Base-by-base conservation (phyloP, 2,329 filamentous ascomycete species). In the Aureobasidium leucospermi region DNA sequence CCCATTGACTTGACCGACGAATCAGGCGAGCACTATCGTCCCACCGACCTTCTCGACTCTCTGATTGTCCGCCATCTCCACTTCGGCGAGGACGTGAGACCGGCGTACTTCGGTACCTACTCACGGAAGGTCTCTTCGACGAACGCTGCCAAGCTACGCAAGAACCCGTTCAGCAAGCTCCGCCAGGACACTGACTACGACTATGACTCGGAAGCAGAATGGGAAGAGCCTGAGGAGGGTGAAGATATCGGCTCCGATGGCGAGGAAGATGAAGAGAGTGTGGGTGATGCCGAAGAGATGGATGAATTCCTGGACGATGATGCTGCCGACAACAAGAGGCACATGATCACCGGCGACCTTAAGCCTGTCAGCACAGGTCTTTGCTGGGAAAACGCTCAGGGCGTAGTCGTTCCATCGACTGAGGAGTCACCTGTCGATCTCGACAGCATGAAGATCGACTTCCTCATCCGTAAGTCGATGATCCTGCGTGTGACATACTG, bases 301-400 rank as follows among this genome's bases (percentile, higher is more conserved):
- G 89, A 90, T 4, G 92, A 85, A 16, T 96, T 96, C 68, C 78
- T 96, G 1, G 90, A 95, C 66, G 89, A 89, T 6, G 89, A 95
- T 29, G 70, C 71, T 58, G 64, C 63, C 75, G 69, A 77, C 74
- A 64, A 78, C 71, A 81, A 82, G 77, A 76, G 82, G 70, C 73
- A 86, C 74, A 72, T 81, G 6, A 76, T 82, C 67, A 82, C 77
- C 34, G 84, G 85, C 32, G 85, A 89, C 64, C 79, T 95, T 67
- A 84, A 92, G 68, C 90, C 91, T 0, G 78, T 88, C 43, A 88
- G 82, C 69, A 90, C 85, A 3, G 94, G 93, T 0, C 75, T 97
- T 9, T 94, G 88, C 69, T 99, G 91, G 83, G 89, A 96, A 68
- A 81, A 87, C 68, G 71, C 70, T 15, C 46, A 53, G n/a, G 38